A percentile compares a stretch with the other conserved stretches of the same genome.
Evolutionary conservation across 768 basidiomycete species (phyloP).

Genomic region (Naganishia kalamii): DNA sequence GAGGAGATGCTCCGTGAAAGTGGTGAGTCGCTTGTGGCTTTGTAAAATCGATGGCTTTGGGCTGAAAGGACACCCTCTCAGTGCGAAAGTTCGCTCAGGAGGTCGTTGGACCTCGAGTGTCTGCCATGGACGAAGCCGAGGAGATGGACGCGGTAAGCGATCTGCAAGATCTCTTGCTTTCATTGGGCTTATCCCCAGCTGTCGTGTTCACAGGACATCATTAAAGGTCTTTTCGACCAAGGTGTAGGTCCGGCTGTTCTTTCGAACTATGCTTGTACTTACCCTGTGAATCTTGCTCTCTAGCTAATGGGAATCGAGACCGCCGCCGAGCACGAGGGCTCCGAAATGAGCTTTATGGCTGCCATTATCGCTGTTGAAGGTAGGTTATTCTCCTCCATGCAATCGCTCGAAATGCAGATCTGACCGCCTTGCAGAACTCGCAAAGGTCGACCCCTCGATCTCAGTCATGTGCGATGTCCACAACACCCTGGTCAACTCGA

Average conservation of each 20-base stretch:
- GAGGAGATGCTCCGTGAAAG: constrained; percentile 88
- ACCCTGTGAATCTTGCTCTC: constrained; percentile 39
- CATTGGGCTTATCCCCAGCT: not conserved
- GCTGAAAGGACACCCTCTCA: constrained; percentile 37
- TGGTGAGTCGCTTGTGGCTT: constrained; percentile 52
- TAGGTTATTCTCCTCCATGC: constrained; percentile 7
- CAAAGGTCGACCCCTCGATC: constrained; percentile 90
- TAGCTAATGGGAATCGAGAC: constrained; percentile 97
- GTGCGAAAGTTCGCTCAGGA: constrained; percentile 84
- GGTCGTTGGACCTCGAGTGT: constrained; percentile 80
- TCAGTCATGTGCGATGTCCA: constrained; percentile 97
- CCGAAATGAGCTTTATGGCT: constrained; percentile 84
- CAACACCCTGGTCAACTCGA: constrained; percentile 95
- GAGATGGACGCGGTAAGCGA: constrained; percentile 67
- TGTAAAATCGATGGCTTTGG: not conserved
- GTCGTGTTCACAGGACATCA: constrained; percentile 49
- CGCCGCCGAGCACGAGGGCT: constrained; percentile 69
- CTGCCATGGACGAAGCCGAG: constrained; percentile 98
- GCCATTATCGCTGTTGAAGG: constrained; percentile 90
- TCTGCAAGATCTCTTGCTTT: too few species aligned
- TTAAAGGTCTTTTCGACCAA: constrained; percentile 86
- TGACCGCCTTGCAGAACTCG: constrained; percentile 58
- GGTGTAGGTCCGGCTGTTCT: constrained; percentile 55
- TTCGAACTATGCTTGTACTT: not conserved
- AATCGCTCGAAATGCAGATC: not conserved